Evolutionary conservation across 139 green algal species (phyloP), one percentile per base, ranked within the genome.

Genomic region (Pseudopediastrum boryanum): DNA sequence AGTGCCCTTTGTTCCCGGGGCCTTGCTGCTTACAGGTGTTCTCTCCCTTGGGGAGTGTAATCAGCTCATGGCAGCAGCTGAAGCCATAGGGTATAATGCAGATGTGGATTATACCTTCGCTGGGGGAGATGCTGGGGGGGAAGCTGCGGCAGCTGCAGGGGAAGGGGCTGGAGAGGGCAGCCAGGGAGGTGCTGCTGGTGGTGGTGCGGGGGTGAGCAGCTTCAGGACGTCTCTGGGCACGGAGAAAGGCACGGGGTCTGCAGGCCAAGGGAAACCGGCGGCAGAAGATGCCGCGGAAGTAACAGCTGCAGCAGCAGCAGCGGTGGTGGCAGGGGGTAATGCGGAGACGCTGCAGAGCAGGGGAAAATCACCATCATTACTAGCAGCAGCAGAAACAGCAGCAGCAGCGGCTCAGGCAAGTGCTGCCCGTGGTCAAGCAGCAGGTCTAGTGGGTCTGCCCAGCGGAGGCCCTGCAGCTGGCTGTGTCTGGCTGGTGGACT

Each of bases 401-500:
- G 62, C 62, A 48, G 62, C 33, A 70, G 62, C 62, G 29, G 31
- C 46, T 12, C n/a, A 39, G 8, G 27, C 12, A 12, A 67, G 48
- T 78, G 70, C 70, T 44, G 70, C 70, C 29, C 70, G 70, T 38
- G 72, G 39, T 4, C 21, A 59, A 10, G 56, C 72, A 46, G 72
- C 72, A 33, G 56, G 35, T n/a, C 43, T 71, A 12, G 74, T 27
- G 12, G 74, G 61, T 21, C 44, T 72, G 27, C 44, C 58, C 42
- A 21, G 42, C n/a, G 74, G 74, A 8, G 31, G 61, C 35, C 74
- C 74, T n/a, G 86, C 84, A 1, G 81, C 79, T 43, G 82, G 86
- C 8, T 86, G 74, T 51, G 86, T 90, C 70, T 89, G 84, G 86
- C 78, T 90, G 61, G 86, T 75, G 19, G 86, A 89, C 73, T 70